Evolutionary conservation across 2,329 filamentous ascomycete genomes (phyloP).

Genomic region (Ascochyta viciae-villosae): DNA sequence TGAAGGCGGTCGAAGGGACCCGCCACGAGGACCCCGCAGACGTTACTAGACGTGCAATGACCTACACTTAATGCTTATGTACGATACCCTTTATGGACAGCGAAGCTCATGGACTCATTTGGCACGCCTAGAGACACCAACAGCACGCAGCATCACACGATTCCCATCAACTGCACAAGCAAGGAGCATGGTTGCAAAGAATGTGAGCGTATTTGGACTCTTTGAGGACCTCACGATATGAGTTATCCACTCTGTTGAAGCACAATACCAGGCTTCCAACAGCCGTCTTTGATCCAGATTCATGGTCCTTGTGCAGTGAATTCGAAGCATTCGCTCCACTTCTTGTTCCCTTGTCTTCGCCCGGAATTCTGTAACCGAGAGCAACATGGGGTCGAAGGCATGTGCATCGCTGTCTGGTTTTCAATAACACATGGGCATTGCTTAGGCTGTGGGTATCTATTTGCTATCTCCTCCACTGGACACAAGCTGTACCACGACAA

Average conservation of each 20-base stretch:
- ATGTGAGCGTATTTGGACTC: neutral
- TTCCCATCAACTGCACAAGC: neutral
- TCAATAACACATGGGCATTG: neutral
- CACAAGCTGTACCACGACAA: slow-evolving; percentile 56
- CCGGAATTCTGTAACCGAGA: neutral
- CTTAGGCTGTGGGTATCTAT: slow-evolving; percentile 1
- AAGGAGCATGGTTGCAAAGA: neutral
- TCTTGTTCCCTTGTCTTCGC: neutral
- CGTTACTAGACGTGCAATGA: slow-evolving; percentile 33
- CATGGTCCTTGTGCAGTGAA: neutral
- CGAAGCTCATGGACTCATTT: neutral
- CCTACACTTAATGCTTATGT: slow-evolving; percentile 23
- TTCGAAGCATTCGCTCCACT: neutral
- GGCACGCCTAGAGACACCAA: neutral
- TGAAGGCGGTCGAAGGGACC: slow-evolving; percentile 34
- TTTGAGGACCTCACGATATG: neutral
- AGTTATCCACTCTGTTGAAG: neutral
- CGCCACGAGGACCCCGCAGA: slow-evolving; percentile 43
- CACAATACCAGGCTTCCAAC: too few species aligned
- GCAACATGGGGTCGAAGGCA: neutral
- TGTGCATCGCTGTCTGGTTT: neutral
- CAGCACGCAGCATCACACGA: neutral
- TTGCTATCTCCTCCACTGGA: slow-evolving; percentile 49
- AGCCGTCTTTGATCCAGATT: neutral
- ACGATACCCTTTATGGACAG: slow-evolving; percentile 36